Conservation (phyloP, 345 rosid species). For the Linum usitatissimum region DNA sequence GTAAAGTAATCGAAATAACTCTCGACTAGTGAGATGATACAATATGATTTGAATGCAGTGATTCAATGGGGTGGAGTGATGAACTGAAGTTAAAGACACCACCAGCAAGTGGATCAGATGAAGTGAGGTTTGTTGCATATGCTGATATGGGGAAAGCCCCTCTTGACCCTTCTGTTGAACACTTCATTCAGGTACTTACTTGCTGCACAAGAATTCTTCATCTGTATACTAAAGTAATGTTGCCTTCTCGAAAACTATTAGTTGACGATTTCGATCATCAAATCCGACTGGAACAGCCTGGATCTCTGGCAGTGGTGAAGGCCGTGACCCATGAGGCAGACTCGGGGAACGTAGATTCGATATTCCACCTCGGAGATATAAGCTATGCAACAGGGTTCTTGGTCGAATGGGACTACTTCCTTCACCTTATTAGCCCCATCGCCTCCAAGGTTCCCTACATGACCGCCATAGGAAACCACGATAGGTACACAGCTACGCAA, state of each 20-base stretch:
- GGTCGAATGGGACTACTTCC: constrained; percentile 69
- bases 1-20: too few relatives aligned
- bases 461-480: constrained; percentile 71
- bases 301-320: constrained; percentile 42
- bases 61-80: constrained; percentile 51
- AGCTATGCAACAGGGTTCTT: constrained; percentile 68
- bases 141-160: constrained; percentile 83
- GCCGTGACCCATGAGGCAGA: constrained; percentile 35
- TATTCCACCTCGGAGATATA: constrained; percentile 71
- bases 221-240: too few relatives aligned
- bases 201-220: too few relatives aligned
- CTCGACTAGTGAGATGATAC: too few relatives aligned
- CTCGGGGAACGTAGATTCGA: constrained; percentile 36
- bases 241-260: too few relatives aligned
- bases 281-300: constrained; percentile 28
- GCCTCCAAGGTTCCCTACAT: constrained; percentile 58
- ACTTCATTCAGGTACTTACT: constrained; percentile 28
- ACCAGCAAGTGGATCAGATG: constrained; percentile 45
- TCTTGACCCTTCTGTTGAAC: constrained; percentile 44
- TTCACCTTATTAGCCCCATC: constrained; percentile 38
- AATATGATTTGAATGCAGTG: too few relatives aligned
- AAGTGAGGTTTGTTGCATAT: constrained; percentile 38
- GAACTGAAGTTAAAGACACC: constrained; percentile 37
- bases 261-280: too few relatives aligned
- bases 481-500: constrained; percentile 25